Conservation (phyloP, 2,329 filamentous ascomycete genomes). For the Samsoniella hepiali region DNA sequence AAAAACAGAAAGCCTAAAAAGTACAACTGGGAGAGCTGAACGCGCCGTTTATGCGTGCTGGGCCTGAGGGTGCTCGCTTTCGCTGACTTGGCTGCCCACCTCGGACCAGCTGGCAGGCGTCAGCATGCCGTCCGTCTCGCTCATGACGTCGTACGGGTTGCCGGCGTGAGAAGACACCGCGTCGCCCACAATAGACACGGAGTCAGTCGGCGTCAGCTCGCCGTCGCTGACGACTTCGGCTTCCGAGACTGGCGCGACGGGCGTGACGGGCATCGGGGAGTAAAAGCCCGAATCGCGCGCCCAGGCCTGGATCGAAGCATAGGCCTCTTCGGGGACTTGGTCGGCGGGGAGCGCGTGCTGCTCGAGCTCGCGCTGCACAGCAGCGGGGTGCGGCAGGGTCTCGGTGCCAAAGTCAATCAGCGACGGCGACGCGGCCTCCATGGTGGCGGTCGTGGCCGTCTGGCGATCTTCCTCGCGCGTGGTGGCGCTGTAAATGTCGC, state of each 20-base stretch:
- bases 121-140: slow-evolving; percentile 55
- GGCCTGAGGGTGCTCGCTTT: slow-evolving; percentile 39
- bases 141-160: slow-evolving; percentile 53
- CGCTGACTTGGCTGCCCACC: slow-evolving; percentile 60
- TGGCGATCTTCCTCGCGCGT: slow-evolving; percentile 37
- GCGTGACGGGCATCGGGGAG: slow-evolving; percentile 56
- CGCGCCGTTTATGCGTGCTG: not conserved
- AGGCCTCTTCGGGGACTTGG: slow-evolving; percentile 46
- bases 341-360: slow-evolving; percentile 54
- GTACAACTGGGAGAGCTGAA: not conserved
- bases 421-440: slow-evolving; percentile 27
- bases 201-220: slow-evolving; percentile 58
- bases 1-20: not conserved
- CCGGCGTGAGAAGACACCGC: slow-evolving; percentile 36
- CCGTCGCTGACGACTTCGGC: slow-evolving; percentile 51
- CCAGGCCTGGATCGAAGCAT: slow-evolving; percentile 63
- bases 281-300: slow-evolving; percentile 59
- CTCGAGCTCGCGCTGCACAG: slow-evolving; percentile 39
- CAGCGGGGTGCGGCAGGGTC: slow-evolving; percentile 26
- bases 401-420: slow-evolving; percentile 34
- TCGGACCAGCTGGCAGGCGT: slow-evolving; percentile 65
- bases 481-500: slow-evolving; percentile 57
- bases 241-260: slow-evolving; percentile 47
- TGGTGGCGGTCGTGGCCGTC: slow-evolving; percentile 23
- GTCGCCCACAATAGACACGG: slow-evolving; percentile 51